Base-by-base conservation (phyloP, 148 eudicot species). In the Rhododendron kiyosumense region DNA sequence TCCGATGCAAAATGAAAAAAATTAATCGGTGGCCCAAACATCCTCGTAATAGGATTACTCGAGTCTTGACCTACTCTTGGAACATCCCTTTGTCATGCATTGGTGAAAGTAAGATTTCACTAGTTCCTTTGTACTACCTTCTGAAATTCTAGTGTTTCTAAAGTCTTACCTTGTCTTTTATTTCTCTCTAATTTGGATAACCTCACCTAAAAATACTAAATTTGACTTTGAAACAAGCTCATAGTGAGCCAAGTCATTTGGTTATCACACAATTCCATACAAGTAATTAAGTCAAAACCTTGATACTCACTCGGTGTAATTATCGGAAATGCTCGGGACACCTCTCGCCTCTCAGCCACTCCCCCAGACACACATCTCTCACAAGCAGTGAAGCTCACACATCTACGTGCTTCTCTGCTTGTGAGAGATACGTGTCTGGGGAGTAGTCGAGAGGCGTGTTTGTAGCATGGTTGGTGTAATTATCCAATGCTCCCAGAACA, bases 261-360 rank as follows among this genome's bases (percentile, higher is more conserved):
- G 7, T 41, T 0, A 77, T n/a, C 26, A 45, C 81, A 38, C 30
- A 45, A 45, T 78, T 24, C 54, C 61, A 69, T 26, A 61, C 20
- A 38, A 83, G 1, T 67, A 71, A n/a, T 48, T 28, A 79, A 84
- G 89, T 89, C 90, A 89, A 89, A 85, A 78, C 81, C 18, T 85
- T 67, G 84, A 54, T 87, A 78, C 7, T 20, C 8, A n/a, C 2
- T 54, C 59, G 20, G 59, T 54, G 54, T 13, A 51, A 51, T 15
- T 14, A 15, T 51, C 1, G 45, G 45, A 41, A 41, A 41, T 41
- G 45, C 7, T 41, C 1, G 7, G 43, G 8, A 41, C 45, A 41
- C 45, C 45, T 41, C 45, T 41, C 43, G 43, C 41, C 41, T 38
- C 5, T 4, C 41, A 0, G 43, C 43, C 43, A 41, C 45, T 6